Percentiles rank a stretch among this genome's conserved stretches.
These are phyloP conservation scores for Thelephora aurantiotincta DNA, from an alignment of 768 basidiomycete species.

Conservation along the genomic window DNA sequence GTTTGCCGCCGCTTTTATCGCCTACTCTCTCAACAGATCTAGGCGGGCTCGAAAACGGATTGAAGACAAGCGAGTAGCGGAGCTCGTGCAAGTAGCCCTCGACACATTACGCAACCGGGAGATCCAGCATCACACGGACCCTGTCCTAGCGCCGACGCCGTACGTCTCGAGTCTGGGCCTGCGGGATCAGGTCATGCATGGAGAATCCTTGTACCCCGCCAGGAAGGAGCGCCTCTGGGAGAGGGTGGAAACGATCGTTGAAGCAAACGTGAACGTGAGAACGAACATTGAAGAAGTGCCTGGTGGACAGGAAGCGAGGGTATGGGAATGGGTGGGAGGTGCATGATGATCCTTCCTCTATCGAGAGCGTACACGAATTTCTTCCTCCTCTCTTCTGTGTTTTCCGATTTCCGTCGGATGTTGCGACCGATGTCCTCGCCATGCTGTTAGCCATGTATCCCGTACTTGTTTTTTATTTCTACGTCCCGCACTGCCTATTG, in stretches of 20 bases:
- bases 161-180: constrained; percentile 80
- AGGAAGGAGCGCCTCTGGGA: constrained; percentile 59
- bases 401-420: no score
- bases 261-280: constrained; percentile 83
- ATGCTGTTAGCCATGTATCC: no score
- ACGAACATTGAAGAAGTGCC: constrained; percentile 71
- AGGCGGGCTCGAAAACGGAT: constrained; percentile 35
- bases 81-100: constrained; percentile 66
- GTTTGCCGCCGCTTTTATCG: neutral
- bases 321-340: constrained; percentile 86
- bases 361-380: constrained; percentile 1
- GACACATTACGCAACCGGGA: constrained; percentile 76
- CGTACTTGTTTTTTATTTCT: no score
- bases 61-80: constrained; percentile 53
- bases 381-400: no score
- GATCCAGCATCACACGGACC: constrained; percentile 69
- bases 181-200: constrained; percentile 73
- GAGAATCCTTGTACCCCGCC: constrained; percentile 58
- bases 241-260: constrained; percentile 72
- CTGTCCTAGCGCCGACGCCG: constrained; percentile 55
- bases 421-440: no score
- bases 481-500: no score
- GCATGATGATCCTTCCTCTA: constrained; percentile 13
- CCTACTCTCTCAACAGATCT: neutral
- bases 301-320: constrained; percentile 78